Conservation (phyloP, 2,329 filamentous ascomycete genomes). For the Exophiala alcalophila region DNA sequence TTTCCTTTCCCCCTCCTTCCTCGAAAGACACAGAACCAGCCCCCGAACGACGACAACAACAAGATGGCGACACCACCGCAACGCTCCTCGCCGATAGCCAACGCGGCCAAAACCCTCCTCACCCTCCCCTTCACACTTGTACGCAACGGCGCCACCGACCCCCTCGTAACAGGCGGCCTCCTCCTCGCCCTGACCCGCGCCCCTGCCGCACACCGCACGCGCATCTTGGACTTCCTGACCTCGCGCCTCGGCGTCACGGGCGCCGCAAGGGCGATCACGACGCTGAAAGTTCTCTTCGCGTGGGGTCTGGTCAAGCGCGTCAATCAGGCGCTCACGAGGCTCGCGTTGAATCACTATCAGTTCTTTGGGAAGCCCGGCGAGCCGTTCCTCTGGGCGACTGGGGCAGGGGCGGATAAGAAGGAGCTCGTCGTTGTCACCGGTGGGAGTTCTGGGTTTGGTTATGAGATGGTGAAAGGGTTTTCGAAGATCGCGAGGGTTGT, state of each 20-base stretch:
- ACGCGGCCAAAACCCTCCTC: too few species aligned
- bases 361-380: constrained; percentile 31
- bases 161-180: constrained; percentile 24
- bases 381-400: constrained; percentile 28
- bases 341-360: constrained; percentile 46
- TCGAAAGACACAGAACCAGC: constrained; percentile 13
- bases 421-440: constrained; percentile 48
- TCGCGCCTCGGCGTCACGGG: constrained; percentile 7
- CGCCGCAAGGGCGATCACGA: constrained; percentile 18
- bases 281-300: constrained; percentile 49
- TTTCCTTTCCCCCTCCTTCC: neutral
- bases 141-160: constrained; percentile 20
- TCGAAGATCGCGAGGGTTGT: constrained; percentile 66
- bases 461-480: constrained; percentile 62
- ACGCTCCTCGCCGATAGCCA: constrained; percentile 4
- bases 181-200: constrained; percentile 25
- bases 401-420: constrained; percentile 34
- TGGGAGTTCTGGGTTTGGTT: constrained; percentile 71
- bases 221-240: constrained; percentile 18
- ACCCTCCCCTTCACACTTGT: constrained; percentile 18
- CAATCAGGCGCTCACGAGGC: constrained; percentile 53
- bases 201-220: constrained; percentile 16
- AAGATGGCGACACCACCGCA: too few species aligned
- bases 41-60: too few species aligned
- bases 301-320: constrained; percentile 51